phyloP scores from a whole-genome alignment of 2,329 filamentous ascomycete genomes.

The Alternaria novae-zelandiae region DNA sequence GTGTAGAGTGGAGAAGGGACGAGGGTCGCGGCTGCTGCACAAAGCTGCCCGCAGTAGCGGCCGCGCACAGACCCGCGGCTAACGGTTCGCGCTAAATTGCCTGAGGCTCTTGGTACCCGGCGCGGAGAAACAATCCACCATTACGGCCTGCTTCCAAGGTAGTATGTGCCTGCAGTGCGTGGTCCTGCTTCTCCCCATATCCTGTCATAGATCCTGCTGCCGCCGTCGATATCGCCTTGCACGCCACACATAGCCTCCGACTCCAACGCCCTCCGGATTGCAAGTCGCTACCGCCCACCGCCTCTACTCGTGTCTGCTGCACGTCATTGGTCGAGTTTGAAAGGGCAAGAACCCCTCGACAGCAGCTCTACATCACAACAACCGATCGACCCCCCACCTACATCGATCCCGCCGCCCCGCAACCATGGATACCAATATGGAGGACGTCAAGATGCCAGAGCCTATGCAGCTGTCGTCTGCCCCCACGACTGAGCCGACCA shows the following conservation, averaged over 20 bases:
- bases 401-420: constrained; percentile 35
- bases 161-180: constrained; percentile 21
- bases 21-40: constrained; percentile 11
- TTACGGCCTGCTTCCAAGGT: constrained; percentile 14
- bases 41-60: constrained; percentile 11
- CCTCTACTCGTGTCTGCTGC: constrained; percentile 23
- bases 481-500: constrained; percentile 80
- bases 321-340: constrained; percentile 49
- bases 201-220: constrained; percentile 26
- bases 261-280: neutral
- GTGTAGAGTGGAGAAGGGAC: constrained; percentile 11
- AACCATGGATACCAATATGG: constrained; percentile 97
- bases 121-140: constrained; percentile 9
- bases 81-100: constrained; percentile 12
- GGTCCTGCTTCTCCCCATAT: constrained; percentile 26
- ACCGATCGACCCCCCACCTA: constrained; percentile 32
- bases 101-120: constrained; percentile 3
- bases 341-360: constrained; percentile 45
- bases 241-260: constrained; percentile 15
- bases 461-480: constrained; percentile 72
- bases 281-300: constrained; percentile 5
- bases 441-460: constrained; percentile 89
- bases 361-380: constrained; percentile 38
- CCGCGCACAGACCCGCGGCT: neutral
- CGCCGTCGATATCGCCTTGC: constrained; percentile 19